Evolutionary conservation across 2,329 filamentous ascomycete species (phyloP), one percentile per base, ranked within the genome.

Genomic region (Pseudovirgaria hyperparasitica): DNA sequence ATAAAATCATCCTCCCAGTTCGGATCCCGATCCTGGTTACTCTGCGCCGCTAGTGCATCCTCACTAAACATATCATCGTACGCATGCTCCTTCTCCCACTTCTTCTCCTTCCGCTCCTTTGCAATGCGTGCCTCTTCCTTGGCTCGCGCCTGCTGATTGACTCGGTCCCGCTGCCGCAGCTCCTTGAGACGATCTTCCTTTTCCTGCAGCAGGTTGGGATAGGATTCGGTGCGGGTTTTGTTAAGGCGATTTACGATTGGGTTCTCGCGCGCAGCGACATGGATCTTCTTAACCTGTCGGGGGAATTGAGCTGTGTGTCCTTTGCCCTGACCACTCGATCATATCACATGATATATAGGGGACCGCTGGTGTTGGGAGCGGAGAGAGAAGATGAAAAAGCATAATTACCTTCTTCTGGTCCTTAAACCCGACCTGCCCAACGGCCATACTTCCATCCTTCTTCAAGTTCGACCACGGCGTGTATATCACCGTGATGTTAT

Each of bases 401-500:
- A 23, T 17, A 23, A 30, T 17, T 30, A 67, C 67, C 58, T 76
- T 77, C 45, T 82, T 84, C 21, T 68, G 70, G 55, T 94, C 82
- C 49, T 93, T 86, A 63, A 96, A 98, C 37, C 81, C 78, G 28
- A 98, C 90, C 52, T 98, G 90, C 13, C 90, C 90, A 3, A 78
- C 77, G 11, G 82, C 86, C 90, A 98, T 98, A 52, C 78, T 82
- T 16, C 86, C 87, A 48, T 92, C 84, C 52, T 98, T 98, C 52
- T 82, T 80, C 18, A 98, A 69, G 53, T 98, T 98, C 23, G 82
- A 80, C 85, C 90, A 96, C 5, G 90, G 90, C 4, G 90, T 98
- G 61, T 98, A 98, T 47, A 98, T 92, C 47, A 98, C 57, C 10
- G 85, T 92, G 45, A 98, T 65, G 57, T 96, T 96, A 55, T 96